A percentile compares a stretch with the other conserved stretches of the same genome.
These are phyloP conservation scores for Termitomyces sp. DNA, from an alignment of 768 basidiomycete species.

Conservation along the genomic window DNA sequence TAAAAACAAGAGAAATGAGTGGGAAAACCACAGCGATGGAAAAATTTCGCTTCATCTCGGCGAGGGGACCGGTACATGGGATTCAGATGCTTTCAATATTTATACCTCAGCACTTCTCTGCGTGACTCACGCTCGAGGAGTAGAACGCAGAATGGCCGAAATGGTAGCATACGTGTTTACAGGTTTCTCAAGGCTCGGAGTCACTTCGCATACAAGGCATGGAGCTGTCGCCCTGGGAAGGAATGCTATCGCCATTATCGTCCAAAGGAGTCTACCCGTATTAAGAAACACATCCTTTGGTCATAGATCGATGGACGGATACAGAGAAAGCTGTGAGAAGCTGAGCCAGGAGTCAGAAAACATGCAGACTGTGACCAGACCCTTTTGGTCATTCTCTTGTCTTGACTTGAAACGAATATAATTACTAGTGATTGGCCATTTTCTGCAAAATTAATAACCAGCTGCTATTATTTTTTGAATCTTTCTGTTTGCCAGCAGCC, in stretches of 20 bases:
- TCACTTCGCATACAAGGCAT: not conserved
- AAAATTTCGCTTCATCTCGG: slow-evolving; percentile 7
- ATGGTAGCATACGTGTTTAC: not conserved
- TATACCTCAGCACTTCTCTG: slow-evolving; percentile 2
- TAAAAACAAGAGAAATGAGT: not conserved
- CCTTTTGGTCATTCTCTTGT: not conserved
- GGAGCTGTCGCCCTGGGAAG: not conserved
- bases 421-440: not conserved
- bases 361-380: not conserved
- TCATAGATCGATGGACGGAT: not conserved
- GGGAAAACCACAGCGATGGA: not conserved
- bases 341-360: not conserved
- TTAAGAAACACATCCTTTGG: not conserved
- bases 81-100: not conserved
- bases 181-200: not conserved
- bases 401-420: not conserved
- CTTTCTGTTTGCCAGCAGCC: not conserved
- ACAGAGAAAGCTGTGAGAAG: not conserved
- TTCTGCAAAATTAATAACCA: not conserved
- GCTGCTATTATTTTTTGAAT: not conserved
- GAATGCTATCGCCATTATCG: not conserved
- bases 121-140: not conserved
- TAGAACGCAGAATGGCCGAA: not conserved
- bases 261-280: not conserved
- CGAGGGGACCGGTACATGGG: not conserved